Conservation (phyloP, 345 rosid genomes). For the Xanthoceras sorbifolium region DNA sequence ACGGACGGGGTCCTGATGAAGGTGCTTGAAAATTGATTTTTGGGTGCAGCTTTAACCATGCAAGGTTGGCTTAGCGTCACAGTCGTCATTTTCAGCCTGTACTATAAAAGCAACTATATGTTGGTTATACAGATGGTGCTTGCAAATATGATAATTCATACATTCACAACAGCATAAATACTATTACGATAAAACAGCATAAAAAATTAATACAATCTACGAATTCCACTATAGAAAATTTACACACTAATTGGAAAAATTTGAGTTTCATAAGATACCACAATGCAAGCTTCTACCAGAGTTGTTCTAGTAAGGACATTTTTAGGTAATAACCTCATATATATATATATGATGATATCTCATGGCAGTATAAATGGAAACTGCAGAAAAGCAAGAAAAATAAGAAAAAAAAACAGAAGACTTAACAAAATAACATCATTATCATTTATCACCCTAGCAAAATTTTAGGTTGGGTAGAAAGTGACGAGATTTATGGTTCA, state of each 20-base stretch:
- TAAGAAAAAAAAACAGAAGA: not conserved
- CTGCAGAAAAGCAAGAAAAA: not conserved
- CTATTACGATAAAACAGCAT: not conserved
- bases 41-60: conserved; percentile 47
- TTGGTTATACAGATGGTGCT: not conserved
- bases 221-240: not conserved
- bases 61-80: conserved; percentile 42
- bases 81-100: conserved; percentile 51
- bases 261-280: not conserved
- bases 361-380: not conserved
- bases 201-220: not conserved
- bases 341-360: not conserved
- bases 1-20: conserved; percentile 32
- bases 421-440: not conserved
- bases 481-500: not conserved
- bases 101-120: conserved; percentile 10
- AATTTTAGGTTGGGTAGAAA: not conserved
- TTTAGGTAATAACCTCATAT: not conserved
- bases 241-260: not conserved
- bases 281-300: not conserved
- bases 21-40: conserved; percentile 33
- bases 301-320: not conserved
- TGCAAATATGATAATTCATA: not conserved
- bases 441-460: not conserved
- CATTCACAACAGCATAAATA: not conserved